Evolutionary conservation across 2,329 filamentous ascomycete genomes (phyloP).

Genomic region (Tolypocladium ophioglossoides): DNA sequence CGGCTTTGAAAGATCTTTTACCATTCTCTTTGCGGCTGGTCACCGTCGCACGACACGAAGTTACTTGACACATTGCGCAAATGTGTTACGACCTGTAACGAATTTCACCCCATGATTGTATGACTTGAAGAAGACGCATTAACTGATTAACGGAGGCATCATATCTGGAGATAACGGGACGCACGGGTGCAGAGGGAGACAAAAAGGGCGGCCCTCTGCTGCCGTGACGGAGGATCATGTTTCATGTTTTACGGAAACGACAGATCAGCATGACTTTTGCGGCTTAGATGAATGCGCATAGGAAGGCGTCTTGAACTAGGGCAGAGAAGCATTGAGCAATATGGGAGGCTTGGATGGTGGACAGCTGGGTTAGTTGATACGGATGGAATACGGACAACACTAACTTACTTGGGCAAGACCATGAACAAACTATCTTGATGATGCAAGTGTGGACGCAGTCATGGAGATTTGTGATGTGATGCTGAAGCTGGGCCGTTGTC

Average conservation of each 20-base stretch:
- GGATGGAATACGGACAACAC: neutral
- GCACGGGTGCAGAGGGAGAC: neutral
- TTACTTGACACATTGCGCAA: slow-evolving; percentile 18
- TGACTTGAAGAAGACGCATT: slow-evolving; percentile 28
- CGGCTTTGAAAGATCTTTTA: slow-evolving; percentile 5
- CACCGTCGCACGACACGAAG: slow-evolving; percentile 21
- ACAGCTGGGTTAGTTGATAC: neutral
- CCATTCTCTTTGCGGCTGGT: slow-evolving; percentile 19
- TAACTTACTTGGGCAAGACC: neutral
- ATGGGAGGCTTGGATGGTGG: slow-evolving; percentile 6
- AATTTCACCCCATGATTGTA: slow-evolving; percentile 17
- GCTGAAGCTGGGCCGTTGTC: neutral
- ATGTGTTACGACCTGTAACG: slow-evolving; percentile 24
- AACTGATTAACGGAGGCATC: slow-evolving; percentile 10
- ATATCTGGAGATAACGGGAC: neutral
- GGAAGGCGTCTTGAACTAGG: slow-evolving; percentile 7
- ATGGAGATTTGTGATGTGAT: neutral
- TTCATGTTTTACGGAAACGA: slow-evolving; percentile 12
- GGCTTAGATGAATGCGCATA: slow-evolving; percentile 10
- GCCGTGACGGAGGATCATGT: slow-evolving; percentile 12
- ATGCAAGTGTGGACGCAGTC: neutral
- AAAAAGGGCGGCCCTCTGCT: neutral
- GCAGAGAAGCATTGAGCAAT: slow-evolving; percentile 5
- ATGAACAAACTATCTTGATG: neutral
- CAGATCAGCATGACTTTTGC: slow-evolving; percentile 8